Conservation (phyloP, 2,329 filamentous ascomycete species). For the Trichoderma oligosporum region DNA sequence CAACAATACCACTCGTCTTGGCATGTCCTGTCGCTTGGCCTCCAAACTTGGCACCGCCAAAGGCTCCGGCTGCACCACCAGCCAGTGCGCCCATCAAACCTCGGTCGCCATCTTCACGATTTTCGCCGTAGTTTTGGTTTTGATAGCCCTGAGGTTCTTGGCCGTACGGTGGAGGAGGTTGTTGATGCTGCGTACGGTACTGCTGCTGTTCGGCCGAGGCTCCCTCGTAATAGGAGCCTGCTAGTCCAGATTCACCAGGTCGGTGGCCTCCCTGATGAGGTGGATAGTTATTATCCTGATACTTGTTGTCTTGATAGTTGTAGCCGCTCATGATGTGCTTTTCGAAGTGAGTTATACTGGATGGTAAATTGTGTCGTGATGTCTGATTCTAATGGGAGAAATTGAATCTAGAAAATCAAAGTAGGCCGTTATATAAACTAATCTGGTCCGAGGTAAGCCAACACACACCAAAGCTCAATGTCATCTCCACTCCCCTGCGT, state of each 20-base stretch:
- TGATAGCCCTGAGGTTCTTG: neutral
- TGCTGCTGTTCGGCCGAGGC: conserved; percentile 5
- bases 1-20: conserved; percentile 37
- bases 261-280: conserved; percentile 5
- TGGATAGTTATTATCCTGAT: neutral
- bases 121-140: conserved; percentile 18
- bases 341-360: neutral
- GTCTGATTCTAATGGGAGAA: too few relatives aligned
- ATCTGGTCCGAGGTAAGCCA: neutral
- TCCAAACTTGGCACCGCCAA: conserved; percentile 40
- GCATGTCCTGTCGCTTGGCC: conserved; percentile 25
- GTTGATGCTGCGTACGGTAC: conserved; percentile 8
- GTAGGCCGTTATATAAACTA: neutral
- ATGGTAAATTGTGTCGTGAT: too few relatives aligned
- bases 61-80: conserved; percentile 39
- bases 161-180: conserved; percentile 8
- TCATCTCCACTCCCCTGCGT: conserved; percentile 18
- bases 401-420: too few relatives aligned
- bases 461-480: neutral
- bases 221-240: conserved; percentile 13
- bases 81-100: conserved; percentile 40
- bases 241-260: neutral
- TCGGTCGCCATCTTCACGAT: conserved; percentile 37
- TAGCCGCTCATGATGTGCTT: conserved; percentile 18
- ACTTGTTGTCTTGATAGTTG: conserved; percentile 7